Base-by-base conservation (phyloP, 2,329 filamentous ascomycete genomes). In the Ambrosiella cleistominuta region DNA sequence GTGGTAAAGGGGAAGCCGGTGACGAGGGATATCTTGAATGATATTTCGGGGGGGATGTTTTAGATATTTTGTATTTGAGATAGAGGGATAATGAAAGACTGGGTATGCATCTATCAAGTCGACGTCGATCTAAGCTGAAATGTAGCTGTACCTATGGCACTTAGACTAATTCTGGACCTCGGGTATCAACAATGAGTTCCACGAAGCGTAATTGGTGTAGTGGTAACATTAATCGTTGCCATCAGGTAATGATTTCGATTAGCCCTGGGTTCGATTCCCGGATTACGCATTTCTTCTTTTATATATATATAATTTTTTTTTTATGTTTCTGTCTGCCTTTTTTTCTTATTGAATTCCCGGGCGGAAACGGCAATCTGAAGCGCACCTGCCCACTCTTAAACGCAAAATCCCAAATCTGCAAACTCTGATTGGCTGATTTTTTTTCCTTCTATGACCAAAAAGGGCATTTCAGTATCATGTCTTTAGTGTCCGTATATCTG, bases 21-120 rank as follows among this genome's bases (percentile, higher is more conserved):
- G 58, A 74, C 90, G 66, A 79, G 80, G 66, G 85, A 91, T 73
- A 82, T 95, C 62, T 74, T 89, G 64, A 88, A 93, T 70, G 86
- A 89, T 63, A 73, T 81, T 70, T 75, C 70, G 57, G 70, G 72
- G 59, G 72, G 71, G 63, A 51, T 35, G 47, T 51, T 35, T 51
- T 51, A 47, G 44, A 17, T 42, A 3, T 27, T 27, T 2, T 27
- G 27, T 27, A 27, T 27, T 27, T 27, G 27, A 5, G 27, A 27
- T 27, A 27, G 27, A 27, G 27, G 19, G 3, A 27, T 27, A 27
- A 27, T 27, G 27, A 5, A 27, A 27, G 27, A 3, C 27, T 27
- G 4, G 27, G 27, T 27, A 27, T 27, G 27, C 27, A 27, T 27
- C 27, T 5, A 27, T 27, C 27, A 27, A 27, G 27, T 27, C 27